Percentiles rank a stretch among this genome's conserved stretches.
Evolutionary conservation across 2,329 filamentous ascomycete genomes (phyloP).

Genomic region (Fusarium penzigii): DNA sequence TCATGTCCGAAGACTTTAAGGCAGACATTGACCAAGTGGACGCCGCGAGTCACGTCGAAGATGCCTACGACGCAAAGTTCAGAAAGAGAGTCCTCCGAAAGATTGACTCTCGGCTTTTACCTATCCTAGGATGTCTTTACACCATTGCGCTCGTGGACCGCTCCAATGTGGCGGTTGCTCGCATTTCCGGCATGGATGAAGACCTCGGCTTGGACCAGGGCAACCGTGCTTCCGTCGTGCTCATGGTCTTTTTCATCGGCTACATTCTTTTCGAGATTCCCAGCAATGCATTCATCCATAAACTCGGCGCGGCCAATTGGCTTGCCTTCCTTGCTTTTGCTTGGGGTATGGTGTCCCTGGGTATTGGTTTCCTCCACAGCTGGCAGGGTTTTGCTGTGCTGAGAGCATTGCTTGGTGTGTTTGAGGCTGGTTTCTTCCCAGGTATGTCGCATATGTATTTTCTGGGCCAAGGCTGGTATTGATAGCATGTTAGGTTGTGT

Average conservation of each 20-base stretch:
- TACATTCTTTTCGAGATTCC: constrained; percentile 19
- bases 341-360: constrained; percentile 14
- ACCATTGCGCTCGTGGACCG: constrained; percentile 18
- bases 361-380: constrained; percentile 12
- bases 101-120: constrained; percentile 10
- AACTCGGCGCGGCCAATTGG: constrained; percentile 17
- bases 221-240: constrained; percentile 2
- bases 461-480: background rate
- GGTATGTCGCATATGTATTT: background rate
- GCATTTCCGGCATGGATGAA: constrained; percentile 17
- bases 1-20: constrained; percentile 9
- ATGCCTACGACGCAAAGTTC: constrained; percentile 6
- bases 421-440: constrained; percentile 20
- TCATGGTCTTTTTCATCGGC: constrained; percentile 23
- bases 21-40: constrained; percentile 5
- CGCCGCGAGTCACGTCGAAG: background rate
- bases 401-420: constrained; percentile 9
- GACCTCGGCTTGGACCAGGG: constrained; percentile 11
- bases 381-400: constrained; percentile 12
- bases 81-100: constrained; percentile 16
- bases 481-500: constrained; percentile 3
- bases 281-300: constrained; percentile 18
- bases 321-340: constrained; percentile 12
- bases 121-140: constrained; percentile 16
- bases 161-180: constrained; percentile 18